Percentiles rank a stretch among this genome's conserved stretches.
Evolutionary conservation across 768 basidiomycete species (phyloP).

Genomic region (Macrolepiota albuminosa): DNA sequence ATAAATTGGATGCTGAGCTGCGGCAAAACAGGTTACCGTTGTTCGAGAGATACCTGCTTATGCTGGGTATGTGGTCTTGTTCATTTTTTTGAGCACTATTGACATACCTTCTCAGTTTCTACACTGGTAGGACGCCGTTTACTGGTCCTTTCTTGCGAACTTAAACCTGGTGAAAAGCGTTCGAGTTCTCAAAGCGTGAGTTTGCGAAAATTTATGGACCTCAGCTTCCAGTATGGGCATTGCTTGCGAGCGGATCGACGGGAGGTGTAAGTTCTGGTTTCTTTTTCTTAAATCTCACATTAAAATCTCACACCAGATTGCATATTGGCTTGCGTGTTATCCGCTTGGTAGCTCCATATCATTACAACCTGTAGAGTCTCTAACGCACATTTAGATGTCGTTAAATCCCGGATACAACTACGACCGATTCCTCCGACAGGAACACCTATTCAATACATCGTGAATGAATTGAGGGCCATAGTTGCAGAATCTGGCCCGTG

Average conservation of each 20-base stretch:
- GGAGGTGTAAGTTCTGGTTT: slow-evolving; percentile 58
- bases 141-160: background rate
- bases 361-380: background rate
- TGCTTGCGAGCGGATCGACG: slow-evolving; percentile 77
- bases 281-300: background rate
- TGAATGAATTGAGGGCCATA: slow-evolving; percentile 59
- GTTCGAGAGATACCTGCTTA: slow-evolving; percentile 95
- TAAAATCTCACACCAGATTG: slow-evolving; percentile 41
- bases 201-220: slow-evolving; percentile 61
- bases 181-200: slow-evolving; percentile 83
- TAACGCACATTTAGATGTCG: slow-evolving; percentile 53
- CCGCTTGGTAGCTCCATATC: slow-evolving; percentile 55
- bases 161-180: slow-evolving; percentile 67
- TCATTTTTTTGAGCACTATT: background rate
- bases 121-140: background rate
- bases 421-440: slow-evolving; percentile 68
- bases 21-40: slow-evolving; percentile 67
- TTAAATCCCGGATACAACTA: slow-evolving; percentile 89
- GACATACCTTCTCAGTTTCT: slow-evolving; percentile 39
- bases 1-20: background rate
- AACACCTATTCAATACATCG: slow-evolving; percentile 74
- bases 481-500: slow-evolving; percentile 70
- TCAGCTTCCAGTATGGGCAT: slow-evolving; percentile 78
- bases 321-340: slow-evolving; percentile 93
- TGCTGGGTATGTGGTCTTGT: slow-evolving; percentile 57